Base-by-base conservation (phyloP, 768 basidiomycete species). In the Tephrocybe rancida region DNA sequence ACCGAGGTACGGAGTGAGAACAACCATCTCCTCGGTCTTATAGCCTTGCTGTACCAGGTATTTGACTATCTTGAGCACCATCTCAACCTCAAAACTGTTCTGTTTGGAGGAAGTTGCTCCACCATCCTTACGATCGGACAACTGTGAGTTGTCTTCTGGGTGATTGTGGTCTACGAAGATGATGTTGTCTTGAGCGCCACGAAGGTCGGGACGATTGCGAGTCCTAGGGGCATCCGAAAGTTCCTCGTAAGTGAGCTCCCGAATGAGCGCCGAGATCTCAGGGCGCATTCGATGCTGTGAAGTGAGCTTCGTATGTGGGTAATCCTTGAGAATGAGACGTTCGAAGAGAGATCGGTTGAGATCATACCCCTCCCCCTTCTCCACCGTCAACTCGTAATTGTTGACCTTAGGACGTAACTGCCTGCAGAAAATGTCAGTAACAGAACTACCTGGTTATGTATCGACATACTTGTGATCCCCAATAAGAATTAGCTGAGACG, bases 211-310 rank as follows among this genome's bases (percentile, higher is more conserved):
- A 1, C 86, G 79, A 41, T 71, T 72, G 22, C 66, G 45, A 0
- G 88, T 88, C 16, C 55, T 64, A 0, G 74, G 64, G 57, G 82
- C 84, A 54, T 89, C 87, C 0, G 69, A 59, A 10, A 89, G 79
- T 14, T 82, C 82, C 0, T 84, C 84, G 58, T 90, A 89, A 0
- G 86, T 88, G n/a, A 89, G 72, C 5, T 70, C 61, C 11, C 87
- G 79, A 29, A 89, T 76, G 21, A 88, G 70, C 0, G 74, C 60
- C 5, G 88, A 86, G 11, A 89, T 88, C 57, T 88, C 86, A 0
- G 87, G 88, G 7, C 87, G 76, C 88, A 89, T 89, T 10, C 88
- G 81, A 61, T 88, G 87, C 54, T 89, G 88, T 41, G 75, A 61
- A 0, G 58, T 63, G 16, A 89, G 77, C 0, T 77, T 82, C 41